These are phyloP conservation scores for Nakazawaea wyomingensis DNA, from an alignment of 805 yeast genomes.

Conservation along the genomic window DNA sequence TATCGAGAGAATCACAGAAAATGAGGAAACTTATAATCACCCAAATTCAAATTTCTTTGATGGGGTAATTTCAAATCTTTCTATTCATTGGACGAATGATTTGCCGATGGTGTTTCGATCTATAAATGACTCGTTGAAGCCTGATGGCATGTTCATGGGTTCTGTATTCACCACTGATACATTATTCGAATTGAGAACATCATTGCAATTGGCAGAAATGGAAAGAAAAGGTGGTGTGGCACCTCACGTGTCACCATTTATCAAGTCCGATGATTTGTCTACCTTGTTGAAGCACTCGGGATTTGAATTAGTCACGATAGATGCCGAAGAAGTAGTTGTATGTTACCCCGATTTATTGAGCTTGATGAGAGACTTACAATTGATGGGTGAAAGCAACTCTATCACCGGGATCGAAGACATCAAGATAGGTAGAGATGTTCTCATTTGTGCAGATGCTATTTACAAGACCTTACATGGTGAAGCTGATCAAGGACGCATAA, in stretches of 20 bases:
- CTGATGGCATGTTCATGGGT: slow-evolving; percentile 80
- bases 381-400: slow-evolving; percentile 84
- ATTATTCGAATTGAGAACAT: slow-evolving; percentile 73
- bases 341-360: slow-evolving; percentile 70
- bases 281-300: slow-evolving; percentile 68
- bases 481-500: slow-evolving; percentile 38
- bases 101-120: slow-evolving; percentile 59
- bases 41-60: slow-evolving; percentile 47
- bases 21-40: slow-evolving; percentile 55
- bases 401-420: slow-evolving; percentile 32
- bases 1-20: slow-evolving; percentile 47
- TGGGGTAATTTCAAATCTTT: slow-evolving; percentile 67
- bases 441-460: slow-evolving; percentile 73
- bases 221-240: slow-evolving; percentile 77
- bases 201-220: slow-evolving; percentile 76
- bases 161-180: slow-evolving; percentile 83
- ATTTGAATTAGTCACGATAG: slow-evolving; percentile 75
- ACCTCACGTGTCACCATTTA: slow-evolving; percentile 78
- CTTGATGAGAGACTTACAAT: slow-evolving; percentile 63
- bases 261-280: slow-evolving; percentile 74
- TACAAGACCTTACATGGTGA: slow-evolving; percentile 70
- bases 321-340: slow-evolving; percentile 77
- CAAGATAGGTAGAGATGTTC: slow-evolving; percentile 52
- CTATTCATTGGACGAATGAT: slow-evolving; percentile 84
- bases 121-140: slow-evolving; percentile 55